Base-by-base conservation (phyloP, 768 basidiomycete genomes). In the Agaricus blazei region DNA sequence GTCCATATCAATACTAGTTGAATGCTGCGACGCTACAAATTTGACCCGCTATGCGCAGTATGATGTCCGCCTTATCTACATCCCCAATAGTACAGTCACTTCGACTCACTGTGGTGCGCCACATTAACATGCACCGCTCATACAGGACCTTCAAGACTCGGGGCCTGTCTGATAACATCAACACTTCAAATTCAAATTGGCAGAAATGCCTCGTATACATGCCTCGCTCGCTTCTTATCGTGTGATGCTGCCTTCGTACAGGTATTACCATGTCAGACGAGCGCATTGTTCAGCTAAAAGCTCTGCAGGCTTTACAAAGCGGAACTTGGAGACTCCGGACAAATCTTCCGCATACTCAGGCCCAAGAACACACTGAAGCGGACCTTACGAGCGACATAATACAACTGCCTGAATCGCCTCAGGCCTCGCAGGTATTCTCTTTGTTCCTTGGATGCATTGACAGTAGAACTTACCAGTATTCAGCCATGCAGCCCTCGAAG, bases 211-310 rank as follows among this genome's bases (percentile, higher is more conserved):
- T 7, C 46, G 11, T 28, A 12, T 28, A n/a, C 46, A 34, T 12
- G 8, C 15, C 12, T 46, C 19, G 19, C 19, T 19, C 23, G 11
- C 31, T 37, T 7, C 36, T 29, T 28, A n/a, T 47, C 45, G 34
- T 46, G 44, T 54, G 26, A 54, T 54, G 52, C 45, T 28, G n/a
- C 36, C 24, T 14, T 19, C 40, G 34, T 37, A 9, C 15, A 19
- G 19, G 19, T 19, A 19, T 19, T 29, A 40, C 34, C 15, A 54
- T 54, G 44, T 54, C 52, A n/a, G 52, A 54, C 37, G 52, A 48
- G 48, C 52, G 52, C 14, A 26, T 12, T 38, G 52, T 47, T 8
- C 37, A 54, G 28, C 44, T 40, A 9, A 38, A 46, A 6, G 45
- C 27, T n/a, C 27, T 54, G 12, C 29, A 45, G 27, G 15, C 45